A percentile compares a stretch with the other conserved stretches of the same genome.
Evolutionary conservation across 108 stramenopile species (phyloP).

Genomic region (Skeletonema costatum): DNA sequence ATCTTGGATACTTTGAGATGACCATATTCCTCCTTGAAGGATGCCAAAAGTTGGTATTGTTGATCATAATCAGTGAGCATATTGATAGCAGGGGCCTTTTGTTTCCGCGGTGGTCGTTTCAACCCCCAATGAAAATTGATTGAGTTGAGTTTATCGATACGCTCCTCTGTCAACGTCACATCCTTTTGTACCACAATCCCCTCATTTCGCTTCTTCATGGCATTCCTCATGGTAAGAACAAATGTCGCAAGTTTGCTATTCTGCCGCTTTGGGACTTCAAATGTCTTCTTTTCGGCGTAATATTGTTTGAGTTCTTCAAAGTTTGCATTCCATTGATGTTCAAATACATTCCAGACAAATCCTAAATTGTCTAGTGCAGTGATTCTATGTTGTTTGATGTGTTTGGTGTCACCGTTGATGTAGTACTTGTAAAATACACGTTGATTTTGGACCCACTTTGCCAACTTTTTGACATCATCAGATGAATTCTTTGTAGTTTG

Average conservation of each 20-base stretch:
- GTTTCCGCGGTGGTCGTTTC: not conserved
- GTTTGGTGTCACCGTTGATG: slow-evolving; percentile 25
- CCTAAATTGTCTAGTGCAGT: slow-evolving; percentile 15
- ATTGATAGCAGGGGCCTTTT: not conserved
- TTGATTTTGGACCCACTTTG: slow-evolving; percentile 27
- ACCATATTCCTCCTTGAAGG: slow-evolving; percentile 6
- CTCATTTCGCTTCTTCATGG: slow-evolving; percentile 7
- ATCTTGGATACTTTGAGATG: slow-evolving; percentile 16
- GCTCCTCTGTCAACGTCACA: not conserved
- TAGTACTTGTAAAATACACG: slow-evolving; percentile 25
- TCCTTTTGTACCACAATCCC: slow-evolving; percentile 7
- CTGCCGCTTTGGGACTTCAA: slow-evolving; percentile 10
- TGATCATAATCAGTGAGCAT: not conserved
- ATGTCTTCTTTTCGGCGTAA: slow-evolving; percentile 10
- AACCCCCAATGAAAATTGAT: slow-evolving; percentile 6
- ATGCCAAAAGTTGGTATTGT: not conserved
- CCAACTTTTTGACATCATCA: slow-evolving; percentile 7
- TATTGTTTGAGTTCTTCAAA: slow-evolving; percentile 7
- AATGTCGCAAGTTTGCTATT: not conserved
- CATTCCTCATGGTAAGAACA: not conserved
- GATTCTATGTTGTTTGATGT: slow-evolving; percentile 27
- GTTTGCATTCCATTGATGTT: slow-evolving; percentile 15
- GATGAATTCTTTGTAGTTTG: slow-evolving; percentile 15
- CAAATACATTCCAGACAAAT: slow-evolving; percentile 20
- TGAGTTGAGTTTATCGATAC: slow-evolving; percentile 9